These are phyloP conservation scores for Cryptomeria japonica DNA, from an alignment of 75 land plant species.

Conservation along the genomic window DNA sequence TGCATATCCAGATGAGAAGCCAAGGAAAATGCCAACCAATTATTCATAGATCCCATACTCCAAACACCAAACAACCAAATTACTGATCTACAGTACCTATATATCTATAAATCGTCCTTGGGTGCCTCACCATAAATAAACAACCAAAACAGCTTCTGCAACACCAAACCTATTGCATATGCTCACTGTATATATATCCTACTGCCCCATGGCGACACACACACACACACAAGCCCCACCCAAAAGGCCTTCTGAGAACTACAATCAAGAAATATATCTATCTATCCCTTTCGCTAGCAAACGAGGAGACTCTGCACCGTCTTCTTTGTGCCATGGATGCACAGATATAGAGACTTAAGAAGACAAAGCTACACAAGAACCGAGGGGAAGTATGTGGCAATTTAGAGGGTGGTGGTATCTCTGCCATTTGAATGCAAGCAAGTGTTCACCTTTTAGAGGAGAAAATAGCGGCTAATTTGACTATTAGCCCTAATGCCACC, in stretches of 20 bases:
- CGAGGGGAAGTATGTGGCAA: background rate
- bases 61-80: background rate
- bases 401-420: background rate
- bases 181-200: background rate
- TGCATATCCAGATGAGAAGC: slow-evolving; percentile 32
- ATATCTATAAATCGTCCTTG: background rate
- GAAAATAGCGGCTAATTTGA: background rate
- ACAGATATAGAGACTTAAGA: slow-evolving; percentile 1
- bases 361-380: background rate
- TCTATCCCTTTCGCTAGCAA: background rate
- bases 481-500: background rate
- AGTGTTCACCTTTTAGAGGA: background rate
- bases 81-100: background rate
- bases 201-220: background rate
- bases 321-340: background rate
- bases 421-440: background rate
- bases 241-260: background rate
- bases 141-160: no score
- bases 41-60: slow-evolving; percentile 53
- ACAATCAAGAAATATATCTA: background rate
- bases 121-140: no score
- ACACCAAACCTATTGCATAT: no score
- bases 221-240: background rate
- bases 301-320: background rate
- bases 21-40: slow-evolving; percentile 73